Evolutionary conservation across 2,329 filamentous ascomycete genomes (phyloP).

Genomic region (Monosporascus sp.): DNA sequence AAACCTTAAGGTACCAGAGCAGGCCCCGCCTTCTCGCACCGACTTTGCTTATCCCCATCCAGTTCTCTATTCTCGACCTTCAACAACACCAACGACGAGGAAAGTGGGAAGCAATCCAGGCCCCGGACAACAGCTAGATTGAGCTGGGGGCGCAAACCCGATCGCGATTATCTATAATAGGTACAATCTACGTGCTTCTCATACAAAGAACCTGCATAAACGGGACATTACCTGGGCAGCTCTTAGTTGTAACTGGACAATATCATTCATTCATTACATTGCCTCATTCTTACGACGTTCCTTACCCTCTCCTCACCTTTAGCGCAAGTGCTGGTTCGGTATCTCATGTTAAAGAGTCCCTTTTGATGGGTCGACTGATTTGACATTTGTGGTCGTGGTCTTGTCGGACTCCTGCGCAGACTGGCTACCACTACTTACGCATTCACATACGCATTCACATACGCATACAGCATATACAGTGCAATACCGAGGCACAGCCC

Average conservation of each 20-base stretch:
- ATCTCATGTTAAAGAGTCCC: background rate
- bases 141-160: no score
- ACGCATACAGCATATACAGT: background rate
- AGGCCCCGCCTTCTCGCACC: background rate
- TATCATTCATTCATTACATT: background rate
- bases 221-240: no score
- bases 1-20: background rate
- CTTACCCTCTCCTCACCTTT: background rate
- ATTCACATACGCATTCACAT: no score
- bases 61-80: background rate
- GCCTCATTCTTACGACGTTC: background rate
- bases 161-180: no score
- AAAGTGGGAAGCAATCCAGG: no score
- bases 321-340: background rate
- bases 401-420: background rate
- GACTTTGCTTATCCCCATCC: background rate
- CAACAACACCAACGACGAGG: no score
- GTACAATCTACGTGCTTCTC: no score
- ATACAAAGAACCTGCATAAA: no score
- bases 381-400: background rate
- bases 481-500: constrained; percentile 22
- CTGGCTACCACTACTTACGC: background rate
- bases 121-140: no score
- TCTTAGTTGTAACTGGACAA: no score
- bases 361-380: background rate